A percentile compares a stretch with the other conserved stretches of the same genome.
These are phyloP conservation scores for Candida methanosorbosa DNA, from an alignment of 805 yeast species.

Conservation along the genomic window DNA sequence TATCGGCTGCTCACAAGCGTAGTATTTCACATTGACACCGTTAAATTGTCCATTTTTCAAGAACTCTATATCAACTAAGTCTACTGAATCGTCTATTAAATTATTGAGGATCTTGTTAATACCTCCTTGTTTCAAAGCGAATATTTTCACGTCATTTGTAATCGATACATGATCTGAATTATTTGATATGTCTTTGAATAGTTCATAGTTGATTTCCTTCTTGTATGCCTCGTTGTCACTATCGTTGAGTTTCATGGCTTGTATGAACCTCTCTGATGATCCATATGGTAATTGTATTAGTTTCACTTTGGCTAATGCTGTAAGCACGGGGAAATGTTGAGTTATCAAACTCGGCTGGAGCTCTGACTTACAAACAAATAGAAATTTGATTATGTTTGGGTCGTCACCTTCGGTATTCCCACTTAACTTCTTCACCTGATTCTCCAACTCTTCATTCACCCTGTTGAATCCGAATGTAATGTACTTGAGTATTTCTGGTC, in stretches of 20 bases:
- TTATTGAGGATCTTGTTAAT: slow-evolving; percentile 6
- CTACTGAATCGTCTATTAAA: slow-evolving; percentile 11
- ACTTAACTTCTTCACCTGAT: slow-evolving; percentile 25
- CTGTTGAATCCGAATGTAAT: slow-evolving; percentile 46
- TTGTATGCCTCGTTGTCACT: no score
- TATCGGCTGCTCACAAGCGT: slow-evolving; percentile 40
- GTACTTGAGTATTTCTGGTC: slow-evolving; percentile 11
- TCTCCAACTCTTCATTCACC: slow-evolving; percentile 39
- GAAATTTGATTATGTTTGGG: slow-evolving; percentile 20
- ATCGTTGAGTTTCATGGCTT: neutral
- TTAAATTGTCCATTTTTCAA: slow-evolving; percentile 14
- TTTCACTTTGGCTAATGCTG: slow-evolving; percentile 44
- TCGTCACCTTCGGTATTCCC: neutral
- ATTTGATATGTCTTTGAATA: no score
- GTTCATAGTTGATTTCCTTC: no score
- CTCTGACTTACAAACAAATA: slow-evolving; percentile 58
- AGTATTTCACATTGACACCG: slow-evolving; percentile 27
- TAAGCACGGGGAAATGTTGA: slow-evolving; percentile 50
- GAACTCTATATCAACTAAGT: slow-evolving; percentile 17
- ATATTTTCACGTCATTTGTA: slow-evolving; percentile 11
- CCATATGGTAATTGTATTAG: slow-evolving; percentile 53
- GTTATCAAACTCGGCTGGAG: slow-evolving; percentile 40
- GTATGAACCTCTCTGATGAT: slow-evolving; percentile 11
- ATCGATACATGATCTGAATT: no score
- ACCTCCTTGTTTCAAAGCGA: slow-evolving; percentile 10